phyloP scores from a whole-genome alignment of 2,329 filamentous ascomycete species.

The Sporothrix globosa region DNA sequence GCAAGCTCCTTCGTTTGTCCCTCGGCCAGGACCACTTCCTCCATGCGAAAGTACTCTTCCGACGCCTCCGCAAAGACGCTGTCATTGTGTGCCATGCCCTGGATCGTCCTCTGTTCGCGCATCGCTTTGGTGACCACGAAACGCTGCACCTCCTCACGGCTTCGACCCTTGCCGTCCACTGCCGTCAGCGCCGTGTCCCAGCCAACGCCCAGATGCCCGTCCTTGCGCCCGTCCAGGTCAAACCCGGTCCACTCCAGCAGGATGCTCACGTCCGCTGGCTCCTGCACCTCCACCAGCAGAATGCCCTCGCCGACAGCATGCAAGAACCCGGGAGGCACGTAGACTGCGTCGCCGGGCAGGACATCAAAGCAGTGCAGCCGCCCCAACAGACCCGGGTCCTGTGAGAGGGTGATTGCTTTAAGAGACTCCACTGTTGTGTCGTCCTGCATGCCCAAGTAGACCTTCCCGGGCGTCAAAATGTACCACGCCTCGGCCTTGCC shows the following conservation, averaged over 20 bases:
- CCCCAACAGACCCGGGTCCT: not conserved
- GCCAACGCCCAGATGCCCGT: conserved; percentile 22
- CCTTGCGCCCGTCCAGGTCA: not conserved
- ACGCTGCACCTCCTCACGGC: not conserved
- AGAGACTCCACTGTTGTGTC: not conserved
- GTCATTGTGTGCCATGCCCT: not conserved
- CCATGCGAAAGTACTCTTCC: conserved; percentile 11
- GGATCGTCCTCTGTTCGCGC: not conserved
- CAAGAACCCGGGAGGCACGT: conserved; percentile 21
- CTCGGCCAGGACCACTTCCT: not conserved
- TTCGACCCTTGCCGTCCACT: conserved; percentile 3
- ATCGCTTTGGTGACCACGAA: not conserved
- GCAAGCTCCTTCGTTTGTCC: not conserved
- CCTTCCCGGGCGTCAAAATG: conserved; percentile 6
- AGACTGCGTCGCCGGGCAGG: conserved; percentile 13
- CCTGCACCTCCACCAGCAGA: conserved; percentile 24
- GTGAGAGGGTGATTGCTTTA: not conserved
- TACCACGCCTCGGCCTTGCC: conserved; percentile 28
- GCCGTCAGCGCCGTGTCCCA: conserved; percentile 18
- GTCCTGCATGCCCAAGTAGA: not conserved
- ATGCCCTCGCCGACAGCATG: conserved; percentile 24
- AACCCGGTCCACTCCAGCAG: conserved; percentile 24
- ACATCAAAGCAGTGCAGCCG: conserved; percentile 12
- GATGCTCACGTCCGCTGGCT: conserved; percentile 16
- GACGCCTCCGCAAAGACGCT: not conserved